Evolutionary conservation across 345 rosid genomes (phyloP), one percentile per base, ranked within the genome.

Genomic region (Luvunga scandens): DNA sequence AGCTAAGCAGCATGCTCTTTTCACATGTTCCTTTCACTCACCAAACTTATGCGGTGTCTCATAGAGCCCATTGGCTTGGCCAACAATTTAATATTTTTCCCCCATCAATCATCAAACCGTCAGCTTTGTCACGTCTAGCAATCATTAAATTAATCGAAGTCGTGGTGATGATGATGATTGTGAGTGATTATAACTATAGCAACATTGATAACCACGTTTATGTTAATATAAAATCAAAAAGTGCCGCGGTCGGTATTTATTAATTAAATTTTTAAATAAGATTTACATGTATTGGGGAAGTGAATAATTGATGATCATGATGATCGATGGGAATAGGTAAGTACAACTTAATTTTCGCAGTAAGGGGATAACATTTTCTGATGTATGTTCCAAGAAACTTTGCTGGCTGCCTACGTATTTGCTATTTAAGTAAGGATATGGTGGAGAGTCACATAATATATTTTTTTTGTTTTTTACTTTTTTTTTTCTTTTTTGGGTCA

Each of bases 321-420:
- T 31, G 69, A 22, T 64, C 4, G 24, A 48, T 65, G 77, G 62
- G 6, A 28, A 63, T 55, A 56, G 86, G 83, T 56, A 69, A 82
- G 88, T 72, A 80, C 79, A 77, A 79, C 80, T 67, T 85, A 57
- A 76, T 82, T 86, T 86, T 88, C 85, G 14, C 0, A 65, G 73
- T 42, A 55, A 78, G 1, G 73, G 34, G 87, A 85, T 83, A 85
- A 83, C 19, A 48, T 87, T 87, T 83, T 81, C 66, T 85, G 80
- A 13, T 68, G 59, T 31, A 78, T 76, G 81, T 66, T 66, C 57
- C 60, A 7, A 27, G 3, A 61, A 33, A 61, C 73, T 73, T 86
- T 76, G 85, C 85, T 82, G 87, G 50, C 78, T 76, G 76, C 76
- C 78, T 67, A 81, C 84, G 82, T 66, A 62, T 77, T 12, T 78